These are phyloP conservation scores for Xylaria flabelliformis DNA, from an alignment of 495 filamentous ascomycete species.

Conservation along the genomic window DNA sequence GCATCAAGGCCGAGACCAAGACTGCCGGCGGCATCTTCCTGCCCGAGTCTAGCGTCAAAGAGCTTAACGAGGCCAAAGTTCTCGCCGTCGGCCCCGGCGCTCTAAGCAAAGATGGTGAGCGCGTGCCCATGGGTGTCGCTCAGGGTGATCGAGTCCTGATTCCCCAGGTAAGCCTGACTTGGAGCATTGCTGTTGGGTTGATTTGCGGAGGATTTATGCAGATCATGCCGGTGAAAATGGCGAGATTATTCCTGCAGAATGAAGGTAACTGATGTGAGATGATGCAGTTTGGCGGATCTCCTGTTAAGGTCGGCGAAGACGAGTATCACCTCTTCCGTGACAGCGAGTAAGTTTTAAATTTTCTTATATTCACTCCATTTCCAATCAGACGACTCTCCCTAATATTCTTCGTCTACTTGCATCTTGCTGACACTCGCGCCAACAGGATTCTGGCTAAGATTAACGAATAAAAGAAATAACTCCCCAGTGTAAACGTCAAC, in stretches of 20 bases:
- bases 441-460: slow-evolving; percentile 85
- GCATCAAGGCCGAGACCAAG: slow-evolving; percentile 95
- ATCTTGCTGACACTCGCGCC: slow-evolving; percentile 8
- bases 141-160: slow-evolving; percentile 94
- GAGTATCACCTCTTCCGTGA: slow-evolving; percentile 96
- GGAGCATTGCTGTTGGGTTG: neutral
- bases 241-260: neutral
- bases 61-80: slow-evolving; percentile 95
- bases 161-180: slow-evolving; percentile 74
- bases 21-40: slow-evolving; percentile 97
- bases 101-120: slow-evolving; percentile 85
- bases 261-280: slow-evolving; percentile 40
- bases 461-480: slow-evolving; percentile 68
- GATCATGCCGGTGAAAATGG: neutral
- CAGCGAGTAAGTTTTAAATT: slow-evolving; percentile 75
- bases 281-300: slow-evolving; percentile 86
- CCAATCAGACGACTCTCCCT: neutral
- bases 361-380: neutral
- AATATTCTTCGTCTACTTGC: neutral
- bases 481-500: slow-evolving; percentile 26
- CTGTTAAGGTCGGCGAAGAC: slow-evolving; percentile 96
- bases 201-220: slow-evolving; percentile 15
- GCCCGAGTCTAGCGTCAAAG: slow-evolving; percentile 95
- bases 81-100: slow-evolving; percentile 92
- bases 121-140: slow-evolving; percentile 78